Evolutionary conservation across 1,284 basidiomycete species (phyloP).

Genomic region (Cryptococcus wingfieldii): DNA sequence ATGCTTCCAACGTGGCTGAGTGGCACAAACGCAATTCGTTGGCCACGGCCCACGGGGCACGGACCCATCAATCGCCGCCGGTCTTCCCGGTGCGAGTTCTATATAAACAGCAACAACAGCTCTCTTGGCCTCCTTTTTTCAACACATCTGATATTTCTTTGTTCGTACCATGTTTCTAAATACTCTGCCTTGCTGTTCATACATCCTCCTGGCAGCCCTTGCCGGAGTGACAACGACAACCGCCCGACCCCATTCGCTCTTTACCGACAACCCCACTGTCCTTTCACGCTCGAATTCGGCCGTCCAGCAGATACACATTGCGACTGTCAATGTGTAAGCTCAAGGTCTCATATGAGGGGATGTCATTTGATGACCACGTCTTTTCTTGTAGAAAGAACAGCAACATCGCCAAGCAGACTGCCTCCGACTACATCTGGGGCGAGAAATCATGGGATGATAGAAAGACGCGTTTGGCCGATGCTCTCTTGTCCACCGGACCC

Average conservation of each 20-base stretch:
- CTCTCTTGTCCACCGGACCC: conserved; percentile 24
- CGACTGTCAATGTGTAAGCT: conserved; percentile 43
- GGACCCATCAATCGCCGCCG: no score
- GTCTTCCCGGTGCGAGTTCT: no score
- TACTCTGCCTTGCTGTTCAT: no score
- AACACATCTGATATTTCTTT: no score
- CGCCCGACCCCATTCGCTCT: background rate
- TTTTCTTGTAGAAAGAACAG: conserved; percentile 1
- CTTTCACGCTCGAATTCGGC: no score
- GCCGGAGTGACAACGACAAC: background rate
- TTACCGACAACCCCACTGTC: background rate
- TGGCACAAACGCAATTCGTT: no score
- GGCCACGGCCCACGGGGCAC: no score
- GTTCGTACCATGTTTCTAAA: no score
- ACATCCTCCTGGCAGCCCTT: no score
- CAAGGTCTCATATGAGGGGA: background rate
- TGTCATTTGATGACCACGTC: background rate
- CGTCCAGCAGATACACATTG: conserved; percentile 22
- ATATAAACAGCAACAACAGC: no score
- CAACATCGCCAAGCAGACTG: background rate
- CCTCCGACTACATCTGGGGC: conserved; percentile 14
- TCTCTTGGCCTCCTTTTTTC: no score
- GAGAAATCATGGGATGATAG: conserved; percentile 42
- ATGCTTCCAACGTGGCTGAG: no score
- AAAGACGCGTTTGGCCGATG: conserved; percentile 37